Evolutionary conservation across 2,329 filamentous ascomycete species (phyloP).

Genomic region (Cladorrhinum sp.): DNA sequence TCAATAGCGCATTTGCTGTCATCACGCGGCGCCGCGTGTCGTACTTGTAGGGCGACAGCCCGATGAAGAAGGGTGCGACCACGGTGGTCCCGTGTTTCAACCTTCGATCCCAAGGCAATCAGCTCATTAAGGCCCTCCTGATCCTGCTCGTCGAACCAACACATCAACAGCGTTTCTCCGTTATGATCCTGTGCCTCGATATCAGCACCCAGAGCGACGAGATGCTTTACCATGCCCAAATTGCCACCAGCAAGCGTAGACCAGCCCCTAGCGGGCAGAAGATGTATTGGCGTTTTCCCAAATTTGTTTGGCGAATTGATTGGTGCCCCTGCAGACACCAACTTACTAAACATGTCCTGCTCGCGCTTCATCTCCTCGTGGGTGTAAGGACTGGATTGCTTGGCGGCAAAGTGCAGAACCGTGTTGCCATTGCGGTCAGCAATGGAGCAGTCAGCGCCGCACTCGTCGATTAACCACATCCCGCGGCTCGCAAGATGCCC

Average conservation of each 20-base stretch:
- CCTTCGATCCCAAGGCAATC: conserved; percentile 4
- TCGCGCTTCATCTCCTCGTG: too few relatives aligned
- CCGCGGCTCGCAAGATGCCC: neutral
- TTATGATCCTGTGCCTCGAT: conserved; percentile 14
- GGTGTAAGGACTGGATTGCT: too few relatives aligned
- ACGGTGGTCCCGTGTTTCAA: conserved; percentile 11
- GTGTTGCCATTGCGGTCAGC: conserved; percentile 2
- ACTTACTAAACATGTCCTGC: neutral
- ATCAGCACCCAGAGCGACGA: conserved; percentile 14
- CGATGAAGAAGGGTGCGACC: conserved; percentile 20
- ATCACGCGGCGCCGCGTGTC: too few relatives aligned
- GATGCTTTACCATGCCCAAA: neutral
- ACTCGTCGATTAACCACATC: conserved; percentile 9
- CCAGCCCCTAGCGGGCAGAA: too few relatives aligned
- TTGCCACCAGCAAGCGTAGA: too few relatives aligned
- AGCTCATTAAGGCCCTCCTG: neutral
- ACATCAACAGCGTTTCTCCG: conserved; percentile 4
- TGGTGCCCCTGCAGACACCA: conserved; percentile 9
- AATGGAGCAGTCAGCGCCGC: conserved; percentile 8
- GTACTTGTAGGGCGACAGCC: too few relatives aligned
- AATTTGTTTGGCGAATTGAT: conserved; percentile 5
- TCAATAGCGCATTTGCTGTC: too few relatives aligned
- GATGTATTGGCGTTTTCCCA: conserved; percentile 9
- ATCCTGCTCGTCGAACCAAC: neutral
- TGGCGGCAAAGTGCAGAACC: neutral